Conservation (phyloP, 768 basidiomycete genomes). For the Suillus brevipes region DNA sequence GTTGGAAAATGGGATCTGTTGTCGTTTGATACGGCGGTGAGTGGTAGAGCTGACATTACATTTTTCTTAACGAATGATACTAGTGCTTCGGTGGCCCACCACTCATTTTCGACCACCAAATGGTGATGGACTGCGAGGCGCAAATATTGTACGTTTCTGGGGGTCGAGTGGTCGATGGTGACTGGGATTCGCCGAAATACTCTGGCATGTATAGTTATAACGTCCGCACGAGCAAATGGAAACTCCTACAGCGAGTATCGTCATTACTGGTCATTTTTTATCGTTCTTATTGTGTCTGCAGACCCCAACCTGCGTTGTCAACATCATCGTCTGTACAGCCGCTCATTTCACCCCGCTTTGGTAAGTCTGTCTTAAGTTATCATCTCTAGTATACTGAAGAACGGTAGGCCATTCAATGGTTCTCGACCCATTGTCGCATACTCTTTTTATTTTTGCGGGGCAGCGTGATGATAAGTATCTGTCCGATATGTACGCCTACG, state of each 20-base stretch:
- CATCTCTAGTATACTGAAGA: neutral
- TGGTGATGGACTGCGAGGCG: conserved; percentile 70
- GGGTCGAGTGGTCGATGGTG: conserved; percentile 68
- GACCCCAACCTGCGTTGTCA: conserved; percentile 21
- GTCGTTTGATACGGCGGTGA: conserved; percentile 64
- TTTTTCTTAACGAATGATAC: neutral
- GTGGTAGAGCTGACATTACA: conserved; percentile 18
- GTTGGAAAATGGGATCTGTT: conserved; percentile 73
- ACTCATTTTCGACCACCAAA: conserved; percentile 78
- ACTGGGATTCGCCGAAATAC: conserved; percentile 59
- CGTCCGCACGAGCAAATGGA: conserved; percentile 66
- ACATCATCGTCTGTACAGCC: conserved; percentile 31
- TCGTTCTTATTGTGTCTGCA: neutral
- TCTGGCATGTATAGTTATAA: conserved; percentile 77
- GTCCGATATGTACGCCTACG: conserved; percentile 76
- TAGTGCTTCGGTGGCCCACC: conserved; percentile 70
- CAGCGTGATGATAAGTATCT: conserved; percentile 66
- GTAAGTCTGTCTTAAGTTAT: conserved; percentile 31
- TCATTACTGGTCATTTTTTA: neutral
- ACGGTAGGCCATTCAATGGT: conserved; percentile 77
- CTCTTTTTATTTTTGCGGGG: conserved; percentile 74
- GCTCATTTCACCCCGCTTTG: conserved; percentile 60
- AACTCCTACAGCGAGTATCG: conserved; percentile 57
- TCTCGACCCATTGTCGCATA: conserved; percentile 57
- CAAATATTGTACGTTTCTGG: conserved; percentile 78